Conservation (phyloP, 768 basidiomycete genomes). For the Saitozyma podzolica region DNA sequence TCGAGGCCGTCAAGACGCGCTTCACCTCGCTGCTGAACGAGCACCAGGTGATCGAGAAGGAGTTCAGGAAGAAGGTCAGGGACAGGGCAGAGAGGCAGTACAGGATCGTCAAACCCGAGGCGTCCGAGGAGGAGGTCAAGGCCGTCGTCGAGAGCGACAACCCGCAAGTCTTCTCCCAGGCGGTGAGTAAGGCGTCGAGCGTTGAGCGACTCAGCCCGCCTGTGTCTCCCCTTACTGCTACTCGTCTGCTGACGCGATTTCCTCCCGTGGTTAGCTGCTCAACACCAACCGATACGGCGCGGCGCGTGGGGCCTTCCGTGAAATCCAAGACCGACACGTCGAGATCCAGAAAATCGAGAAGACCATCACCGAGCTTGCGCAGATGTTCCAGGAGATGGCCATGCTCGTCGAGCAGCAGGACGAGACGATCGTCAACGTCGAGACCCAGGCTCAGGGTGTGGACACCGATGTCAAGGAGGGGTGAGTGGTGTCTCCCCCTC, state of each 20-base stretch:
- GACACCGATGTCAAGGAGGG: constrained; percentile 70
- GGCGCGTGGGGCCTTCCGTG: constrained; percentile 74
- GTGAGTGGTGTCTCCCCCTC: constrained; percentile 55
- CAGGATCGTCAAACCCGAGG: constrained; percentile 71
- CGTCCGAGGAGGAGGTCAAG: constrained; percentile 74
- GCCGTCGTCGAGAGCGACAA: constrained; percentile 69
- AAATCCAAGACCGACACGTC: constrained; percentile 84
- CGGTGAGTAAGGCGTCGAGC: constrained; percentile 39
- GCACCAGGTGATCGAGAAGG: constrained; percentile 57
- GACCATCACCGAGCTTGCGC: constrained; percentile 83
- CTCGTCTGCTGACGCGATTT: neutral
- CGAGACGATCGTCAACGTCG: constrained; percentile 66
- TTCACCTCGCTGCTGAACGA: constrained; percentile 56
- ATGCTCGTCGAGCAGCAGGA: constrained; percentile 77
- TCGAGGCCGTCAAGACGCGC: constrained; percentile 53
- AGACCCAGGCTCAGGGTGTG: constrained; percentile 64
- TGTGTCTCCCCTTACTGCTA: neutral
- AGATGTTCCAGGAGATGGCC: constrained; percentile 87
- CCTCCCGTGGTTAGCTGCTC: constrained; percentile 59
- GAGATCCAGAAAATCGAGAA: constrained; percentile 82
- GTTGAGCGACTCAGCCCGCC: neutral
- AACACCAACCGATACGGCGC: constrained; percentile 79
- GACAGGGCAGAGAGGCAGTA: constrained; percentile 57
- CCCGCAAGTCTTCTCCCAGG: constrained; percentile 71
- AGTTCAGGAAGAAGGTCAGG: constrained; percentile 56